Evolutionary conservation across 169 alveolate genomes (phyloP).

Genomic region (Theileria orientalis): DNA sequence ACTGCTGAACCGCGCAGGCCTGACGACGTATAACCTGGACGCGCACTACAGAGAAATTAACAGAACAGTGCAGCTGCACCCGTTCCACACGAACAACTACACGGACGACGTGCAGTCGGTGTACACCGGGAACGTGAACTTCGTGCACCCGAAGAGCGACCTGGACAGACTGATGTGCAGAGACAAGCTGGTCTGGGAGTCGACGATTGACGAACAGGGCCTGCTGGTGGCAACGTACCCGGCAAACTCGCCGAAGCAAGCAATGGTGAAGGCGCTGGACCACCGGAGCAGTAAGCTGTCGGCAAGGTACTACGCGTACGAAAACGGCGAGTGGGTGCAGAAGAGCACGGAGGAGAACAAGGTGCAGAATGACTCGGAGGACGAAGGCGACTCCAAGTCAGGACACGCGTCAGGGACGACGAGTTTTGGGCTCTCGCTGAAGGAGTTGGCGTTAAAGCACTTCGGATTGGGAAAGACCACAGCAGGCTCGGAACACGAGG

Average conservation of each 20-base stretch:
- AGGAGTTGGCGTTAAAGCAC: no score
- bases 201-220: not conserved
- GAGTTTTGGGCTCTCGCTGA: no score
- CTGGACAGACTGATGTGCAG: not conserved
- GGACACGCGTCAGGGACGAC: no score
- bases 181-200: not conserved
- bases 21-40: conserved; percentile 3
- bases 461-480: no score
- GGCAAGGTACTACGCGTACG: not conserved
- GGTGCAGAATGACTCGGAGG: not conserved
- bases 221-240: not conserved
- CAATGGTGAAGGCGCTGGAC: not conserved
- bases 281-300: not conserved
- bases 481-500: no score
- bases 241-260: not conserved
- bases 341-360: not conserved
- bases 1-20: not conserved
- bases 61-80: not conserved
- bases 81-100: not conserved
- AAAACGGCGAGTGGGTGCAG: not conserved
- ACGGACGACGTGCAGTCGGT: not conserved
- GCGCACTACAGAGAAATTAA: not conserved
- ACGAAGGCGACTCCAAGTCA: not conserved
- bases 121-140: not conserved
- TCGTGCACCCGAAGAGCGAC: conserved; percentile 7